Evolutionary conservation across 2,329 filamentous ascomycete genomes (phyloP).

Genomic region (Cladosporium sp.): DNA sequence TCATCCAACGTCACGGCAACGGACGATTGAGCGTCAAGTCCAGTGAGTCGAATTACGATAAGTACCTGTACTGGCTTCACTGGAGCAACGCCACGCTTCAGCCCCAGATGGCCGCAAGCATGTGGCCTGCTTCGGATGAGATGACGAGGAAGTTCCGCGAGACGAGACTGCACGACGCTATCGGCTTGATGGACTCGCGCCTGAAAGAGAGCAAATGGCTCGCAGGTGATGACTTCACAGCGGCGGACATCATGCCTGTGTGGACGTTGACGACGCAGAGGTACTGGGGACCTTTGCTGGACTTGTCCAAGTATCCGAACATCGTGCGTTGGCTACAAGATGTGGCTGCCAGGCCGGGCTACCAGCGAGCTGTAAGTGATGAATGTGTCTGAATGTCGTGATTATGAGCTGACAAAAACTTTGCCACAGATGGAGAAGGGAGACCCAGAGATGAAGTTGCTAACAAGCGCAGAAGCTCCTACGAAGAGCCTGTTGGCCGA

Average conservation of each 20-base stretch:
- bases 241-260: constrained; percentile 62
- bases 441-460: constrained; percentile 26
- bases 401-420: not conserved
- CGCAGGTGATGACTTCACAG: constrained; percentile 59
- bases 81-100: constrained; percentile 37
- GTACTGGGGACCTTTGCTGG: constrained; percentile 41
- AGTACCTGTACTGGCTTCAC: constrained; percentile 61
- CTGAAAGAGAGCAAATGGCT: constrained; percentile 51
- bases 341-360: constrained; percentile 24
- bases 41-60: constrained; percentile 48
- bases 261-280: constrained; percentile 60
- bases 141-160: constrained; percentile 28
- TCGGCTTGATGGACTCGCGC: constrained; percentile 48
- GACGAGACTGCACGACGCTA: constrained; percentile 33
- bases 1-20: constrained; percentile 50
- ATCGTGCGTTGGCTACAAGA: constrained; percentile 29
- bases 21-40: constrained; percentile 48
- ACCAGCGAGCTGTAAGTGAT: constrained; percentile 21
- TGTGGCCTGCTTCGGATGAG: constrained; percentile 29
- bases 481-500: constrained; percentile 15
- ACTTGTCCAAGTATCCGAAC: constrained; percentile 20
- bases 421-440: constrained; percentile 26
- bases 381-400: not conserved
- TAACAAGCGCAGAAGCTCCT: constrained; percentile 18
- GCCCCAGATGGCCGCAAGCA: constrained; percentile 32